These are phyloP conservation scores for Vickermania ingenoplastis DNA, from an alignment of 208 protist species.

Conservation along the genomic window DNA sequence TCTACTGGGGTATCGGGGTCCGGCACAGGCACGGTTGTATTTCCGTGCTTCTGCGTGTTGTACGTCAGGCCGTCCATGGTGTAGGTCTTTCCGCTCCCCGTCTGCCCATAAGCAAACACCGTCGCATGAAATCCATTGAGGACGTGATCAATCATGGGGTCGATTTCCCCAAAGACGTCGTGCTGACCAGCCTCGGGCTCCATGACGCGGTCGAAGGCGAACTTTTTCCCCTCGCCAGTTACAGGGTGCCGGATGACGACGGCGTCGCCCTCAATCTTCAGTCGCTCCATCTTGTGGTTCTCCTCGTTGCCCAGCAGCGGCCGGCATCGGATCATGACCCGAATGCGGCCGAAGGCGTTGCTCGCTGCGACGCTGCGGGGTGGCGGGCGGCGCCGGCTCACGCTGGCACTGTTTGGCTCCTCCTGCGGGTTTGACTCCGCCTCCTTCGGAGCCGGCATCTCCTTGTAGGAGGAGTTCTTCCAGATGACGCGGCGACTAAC, in stretches of 20 bases:
- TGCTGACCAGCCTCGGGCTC: constrained; percentile 30
- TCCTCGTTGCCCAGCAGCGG: constrained; percentile 26
- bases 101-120: constrained; percentile 88
- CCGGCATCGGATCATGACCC: constrained; percentile 65
- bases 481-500: not conserved
- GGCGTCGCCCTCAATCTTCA: constrained; percentile 26
- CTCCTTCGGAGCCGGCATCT: too few species aligned
- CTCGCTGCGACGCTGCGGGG: not conserved
- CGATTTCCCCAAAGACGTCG: constrained; percentile 51
- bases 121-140: constrained; percentile 81
- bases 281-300: constrained; percentile 23
- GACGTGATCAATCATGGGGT: constrained; percentile 72
- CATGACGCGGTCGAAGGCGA: constrained; percentile 76
- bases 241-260: constrained; percentile 17
- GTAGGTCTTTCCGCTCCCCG: constrained; percentile 86
- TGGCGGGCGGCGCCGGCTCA: not conserved
- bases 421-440: not conserved
- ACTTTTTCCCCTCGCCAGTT: constrained; percentile 22
- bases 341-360: constrained; percentile 16
- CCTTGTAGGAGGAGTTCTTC: constrained; percentile 1
- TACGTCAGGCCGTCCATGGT: constrained; percentile 83
- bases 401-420: not conserved
- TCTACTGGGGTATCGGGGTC: constrained; percentile 19
- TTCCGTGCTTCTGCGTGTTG: not conserved
- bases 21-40: constrained; percentile 9